These are phyloP conservation scores for Adenanthera pavonina DNA, from an alignment of 306 rosid genomes.

Conservation along the genomic window DNA sequence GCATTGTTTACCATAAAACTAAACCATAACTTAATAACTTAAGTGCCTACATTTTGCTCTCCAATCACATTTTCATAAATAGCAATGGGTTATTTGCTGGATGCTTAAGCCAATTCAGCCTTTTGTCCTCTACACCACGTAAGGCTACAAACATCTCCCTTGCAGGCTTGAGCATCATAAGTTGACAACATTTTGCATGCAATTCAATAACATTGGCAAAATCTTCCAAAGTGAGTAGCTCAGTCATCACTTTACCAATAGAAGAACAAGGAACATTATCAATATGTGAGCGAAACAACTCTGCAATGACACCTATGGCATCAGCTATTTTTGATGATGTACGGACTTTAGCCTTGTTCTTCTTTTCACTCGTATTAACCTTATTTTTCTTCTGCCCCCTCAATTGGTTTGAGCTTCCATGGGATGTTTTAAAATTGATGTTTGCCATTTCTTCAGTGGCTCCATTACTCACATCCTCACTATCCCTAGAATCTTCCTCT, in stretches of 20 bases:
- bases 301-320: background rate
- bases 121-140: background rate
- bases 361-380: background rate
- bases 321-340: background rate
- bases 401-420: background rate
- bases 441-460: no score
- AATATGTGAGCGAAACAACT: background rate
- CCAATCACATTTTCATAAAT: background rate
- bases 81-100: background rate
- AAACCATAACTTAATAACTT: no score
- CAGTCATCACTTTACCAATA: background rate
- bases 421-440: background rate
- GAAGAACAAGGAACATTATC: background rate
- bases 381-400: background rate
- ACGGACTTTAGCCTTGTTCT: background rate
- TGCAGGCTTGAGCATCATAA: background rate
- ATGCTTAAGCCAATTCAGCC: background rate
- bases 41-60: background rate
- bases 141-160: background rate
- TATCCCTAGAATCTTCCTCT: background rate
- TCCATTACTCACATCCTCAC: background rate
- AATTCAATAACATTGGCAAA: background rate
- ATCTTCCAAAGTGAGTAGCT: background rate
- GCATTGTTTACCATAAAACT: no score
- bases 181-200: background rate